Base-by-base conservation (phyloP, 139 green algal species). In the Nannochloris sp. region DNA sequence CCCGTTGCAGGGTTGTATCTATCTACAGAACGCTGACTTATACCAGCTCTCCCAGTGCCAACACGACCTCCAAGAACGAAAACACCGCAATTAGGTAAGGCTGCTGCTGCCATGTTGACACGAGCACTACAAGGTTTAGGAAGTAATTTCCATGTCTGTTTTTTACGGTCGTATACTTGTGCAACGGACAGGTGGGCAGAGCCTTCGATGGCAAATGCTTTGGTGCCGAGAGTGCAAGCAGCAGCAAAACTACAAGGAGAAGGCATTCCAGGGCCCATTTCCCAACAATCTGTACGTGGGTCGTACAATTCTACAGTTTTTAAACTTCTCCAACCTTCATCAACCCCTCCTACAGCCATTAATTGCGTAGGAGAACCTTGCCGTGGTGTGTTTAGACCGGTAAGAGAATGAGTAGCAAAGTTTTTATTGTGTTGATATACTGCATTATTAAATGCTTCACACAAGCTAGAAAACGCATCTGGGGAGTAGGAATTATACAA, bases 261-360 rank as follows among this genome's bases (percentile, higher is more conserved):
- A 0, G 70, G 61, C 72, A 89, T 68, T 1, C 63, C 31, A 3
- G 71, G 72, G 0, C 75, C 80, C 3, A 34, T n/a, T 6, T 33
- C 24, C 84, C 84, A 90, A 25, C 33, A 23, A 63, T 90, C 76
- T 10, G 30, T 48, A 0, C 10, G 33, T 0, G 72, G 67, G 38
- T 85, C 60, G 56, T 90, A 89, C 44, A 83, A 32, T 56, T 90
- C 79, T 6, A 76, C 64, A 1, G 60, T 67, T 39, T 76, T 48
- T 23, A 77, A 62, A 23, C 33, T 15, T 29, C 62, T 45, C 70
- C 70, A 77, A 44, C 39, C 63, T 23, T 68, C 57, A 25, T 70
- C 62, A 56, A 77, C 27, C 1, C 70, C 70, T 1, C 70, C 70
- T 4, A 53, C 64, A 36, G 54, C 60, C 19, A 77, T 39, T 3